These are phyloP conservation scores for Mycena vitilis DNA, from an alignment of 768 basidiomycete genomes.

Conservation along the genomic window DNA sequence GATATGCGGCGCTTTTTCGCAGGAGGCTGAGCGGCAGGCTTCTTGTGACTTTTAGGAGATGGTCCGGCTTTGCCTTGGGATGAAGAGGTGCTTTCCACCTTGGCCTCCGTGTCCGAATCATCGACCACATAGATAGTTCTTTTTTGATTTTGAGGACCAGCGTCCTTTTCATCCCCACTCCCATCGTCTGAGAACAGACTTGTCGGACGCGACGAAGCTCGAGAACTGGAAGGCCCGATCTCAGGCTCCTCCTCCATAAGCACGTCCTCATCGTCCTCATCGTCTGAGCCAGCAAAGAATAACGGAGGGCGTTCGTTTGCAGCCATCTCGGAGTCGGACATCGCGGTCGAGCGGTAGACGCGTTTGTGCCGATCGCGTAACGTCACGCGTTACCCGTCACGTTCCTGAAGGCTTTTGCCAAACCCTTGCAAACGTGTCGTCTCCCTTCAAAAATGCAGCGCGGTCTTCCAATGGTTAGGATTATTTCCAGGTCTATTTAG, in stretches of 20 bases:
- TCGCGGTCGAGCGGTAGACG: constrained; percentile 7
- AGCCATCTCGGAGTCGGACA: constrained; percentile 43
- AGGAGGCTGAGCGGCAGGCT: constrained; percentile 45
- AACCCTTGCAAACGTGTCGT: constrained; percentile 25
- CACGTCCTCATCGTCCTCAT: constrained; percentile 51
- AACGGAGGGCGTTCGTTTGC: constrained; percentile 50
- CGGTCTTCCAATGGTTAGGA: constrained; percentile 77
- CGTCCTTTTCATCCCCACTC: constrained; percentile 35
- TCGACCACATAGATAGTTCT: constrained; percentile 39
- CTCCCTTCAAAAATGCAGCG: constrained; percentile 79
- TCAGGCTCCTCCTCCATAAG: constrained; percentile 23
- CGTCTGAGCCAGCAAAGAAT: constrained; percentile 74
- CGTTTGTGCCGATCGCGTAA: background rate
- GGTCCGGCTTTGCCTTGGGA: constrained; percentile 36
- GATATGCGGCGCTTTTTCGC: constrained; percentile 67
- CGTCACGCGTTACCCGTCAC: background rate
- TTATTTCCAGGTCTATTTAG: background rate
- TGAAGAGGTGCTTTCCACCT: constrained; percentile 44
- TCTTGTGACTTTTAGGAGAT: constrained; percentile 21
- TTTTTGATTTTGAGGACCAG: constrained; percentile 20
- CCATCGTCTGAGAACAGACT: constrained; percentile 27
- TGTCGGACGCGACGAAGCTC: constrained; percentile 34
- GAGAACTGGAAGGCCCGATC: constrained; percentile 29
- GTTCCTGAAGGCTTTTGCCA: constrained; percentile 2
- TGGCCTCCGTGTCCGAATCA: constrained; percentile 48